Conservation (phyloP, 2,329 filamentous ascomycete species). For the Aplosporella prunicola region DNA sequence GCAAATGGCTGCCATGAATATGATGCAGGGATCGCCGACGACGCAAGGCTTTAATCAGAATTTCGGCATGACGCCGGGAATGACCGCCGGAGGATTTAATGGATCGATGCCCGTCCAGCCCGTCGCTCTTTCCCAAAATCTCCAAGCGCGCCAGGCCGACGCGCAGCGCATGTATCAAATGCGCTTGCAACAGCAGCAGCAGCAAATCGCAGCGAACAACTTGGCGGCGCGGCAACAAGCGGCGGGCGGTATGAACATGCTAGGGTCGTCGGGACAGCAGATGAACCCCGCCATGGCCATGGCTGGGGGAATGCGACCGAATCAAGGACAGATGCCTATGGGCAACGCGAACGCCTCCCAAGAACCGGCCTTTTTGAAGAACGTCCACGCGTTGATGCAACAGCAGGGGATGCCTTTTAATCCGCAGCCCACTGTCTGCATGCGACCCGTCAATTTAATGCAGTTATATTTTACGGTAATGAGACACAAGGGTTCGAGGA, state of each 20-base stretch:
- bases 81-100: constrained; percentile 21
- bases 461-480: constrained; percentile 69
- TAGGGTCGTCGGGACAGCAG: constrained; percentile 22
- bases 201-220: constrained; percentile 43
- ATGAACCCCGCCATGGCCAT: constrained; percentile 12
- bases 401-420: constrained; percentile 66
- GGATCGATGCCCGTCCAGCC: constrained; percentile 39
- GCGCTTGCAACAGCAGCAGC: constrained; percentile 66
- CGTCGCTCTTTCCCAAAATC: constrained; percentile 42
- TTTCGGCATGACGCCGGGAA: constrained; percentile 21
- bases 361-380: constrained; percentile 48
- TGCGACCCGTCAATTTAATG: constrained; percentile 64
- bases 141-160: constrained; percentile 43
- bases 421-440: constrained; percentile 60
- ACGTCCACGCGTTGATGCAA: constrained; percentile 67
- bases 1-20: constrained; percentile 28
- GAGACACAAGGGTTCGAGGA: constrained; percentile 68
- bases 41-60: constrained; percentile 32
- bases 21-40: constrained; percentile 23
- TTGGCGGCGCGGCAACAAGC: constrained; percentile 31
- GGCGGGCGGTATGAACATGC: constrained; percentile 27
- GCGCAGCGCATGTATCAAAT: constrained; percentile 79
- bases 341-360: constrained; percentile 3
- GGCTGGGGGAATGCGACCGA: constrained; percentile 10
- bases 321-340: constrained; percentile 10